Base-by-base conservation (phyloP, 352 stramenopile species). In the Pythium coloratum region DNA sequence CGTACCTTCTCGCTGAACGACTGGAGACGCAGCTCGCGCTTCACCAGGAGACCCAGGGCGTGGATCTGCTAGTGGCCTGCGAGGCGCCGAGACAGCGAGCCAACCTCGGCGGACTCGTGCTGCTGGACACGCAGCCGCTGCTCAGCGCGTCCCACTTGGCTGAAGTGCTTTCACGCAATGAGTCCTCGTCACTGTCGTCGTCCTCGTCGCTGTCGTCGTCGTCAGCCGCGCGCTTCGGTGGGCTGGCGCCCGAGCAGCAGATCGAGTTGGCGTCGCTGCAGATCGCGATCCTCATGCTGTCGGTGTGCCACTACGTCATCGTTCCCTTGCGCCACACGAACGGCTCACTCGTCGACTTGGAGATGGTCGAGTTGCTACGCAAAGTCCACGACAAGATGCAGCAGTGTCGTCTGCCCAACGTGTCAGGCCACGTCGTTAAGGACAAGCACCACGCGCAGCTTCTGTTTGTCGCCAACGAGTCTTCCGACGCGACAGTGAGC, bases 241-340 rank as follows among this genome's bases (percentile, higher is more conserved):
- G 79, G 3, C 63, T 91, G 0, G 75, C 82, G 2, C 73, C 77
- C 6, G 86, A 94, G 44, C 86, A 92, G 50, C 82, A 92, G 42
- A 61, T 86, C 34, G 84, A 94, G 53, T 66, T 77, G 8, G 69
- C 75, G 51, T 90, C 86, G 14, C 71, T 81, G 47, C 84, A 92
- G 65, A 71, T 90, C 20, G 81, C 84, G 8, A 74, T 86, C 9
- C 86, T 92, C 55, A 58, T 94, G 49, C 75, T 82, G 30, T 84
- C 86, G 0, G 79, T 92, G 18, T 94, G 86, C 62, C 86, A 94
- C 70, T 90, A 92, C 46, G 78, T 94, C 14, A 58, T 94, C 38
- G 65, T 92, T 24, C 81, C 86, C 12, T 26, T 64, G 40, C 51
- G 53, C 32, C 81, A 90, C 59, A 79, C 16, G 44, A 51, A 28